Evolutionary conservation across 176 grass and related monocot species (phyloP).

Genomic region (Eragrostis curvula): DNA sequence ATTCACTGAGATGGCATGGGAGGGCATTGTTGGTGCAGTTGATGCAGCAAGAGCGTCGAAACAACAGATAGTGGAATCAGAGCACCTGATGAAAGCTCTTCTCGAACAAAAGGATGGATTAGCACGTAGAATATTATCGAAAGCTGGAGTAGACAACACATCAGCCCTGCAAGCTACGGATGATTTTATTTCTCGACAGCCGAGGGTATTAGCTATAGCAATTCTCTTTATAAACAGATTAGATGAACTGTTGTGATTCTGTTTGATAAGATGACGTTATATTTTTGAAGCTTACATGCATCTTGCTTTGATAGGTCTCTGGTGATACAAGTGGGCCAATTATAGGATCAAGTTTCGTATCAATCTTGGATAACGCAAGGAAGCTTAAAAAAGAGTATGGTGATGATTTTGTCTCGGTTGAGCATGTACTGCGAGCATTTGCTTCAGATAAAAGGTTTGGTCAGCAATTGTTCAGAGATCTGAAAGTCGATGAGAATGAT

Average conservation of each 20-base stretch:
- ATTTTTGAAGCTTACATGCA: neutral
- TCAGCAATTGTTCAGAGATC: conserved; percentile 77
- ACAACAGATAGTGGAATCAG: conserved; percentile 86
- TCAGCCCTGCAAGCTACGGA: conserved; percentile 75
- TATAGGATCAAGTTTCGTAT: conserved; percentile 74
- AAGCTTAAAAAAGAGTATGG: conserved; percentile 83
- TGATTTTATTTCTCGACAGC: conserved; percentile 80
- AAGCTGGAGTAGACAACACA: conserved; percentile 86
- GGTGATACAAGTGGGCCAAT: conserved; percentile 80
- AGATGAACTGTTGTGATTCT: neutral
- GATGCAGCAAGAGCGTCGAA: conserved; percentile 75
- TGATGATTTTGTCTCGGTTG: conserved; percentile 91
- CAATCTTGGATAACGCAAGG: conserved; percentile 74
- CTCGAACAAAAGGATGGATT: conserved; percentile 96
- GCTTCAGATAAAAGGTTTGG: conserved; percentile 87
- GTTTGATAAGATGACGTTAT: neutral
- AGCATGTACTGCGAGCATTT: conserved; percentile 84
- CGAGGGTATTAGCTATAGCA: conserved; percentile 55
- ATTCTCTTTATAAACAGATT: neutral
- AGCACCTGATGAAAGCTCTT: conserved; percentile 97
- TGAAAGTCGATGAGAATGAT: conserved; percentile 71
- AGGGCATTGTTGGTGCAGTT: conserved; percentile 74
- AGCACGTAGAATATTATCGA: conserved; percentile 86
- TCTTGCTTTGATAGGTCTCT: conserved; percentile 59
- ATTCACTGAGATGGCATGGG: conserved; percentile 91